Conservation (phyloP, 2,329 filamentous ascomycete species). For the Penicillium sp. region DNA sequence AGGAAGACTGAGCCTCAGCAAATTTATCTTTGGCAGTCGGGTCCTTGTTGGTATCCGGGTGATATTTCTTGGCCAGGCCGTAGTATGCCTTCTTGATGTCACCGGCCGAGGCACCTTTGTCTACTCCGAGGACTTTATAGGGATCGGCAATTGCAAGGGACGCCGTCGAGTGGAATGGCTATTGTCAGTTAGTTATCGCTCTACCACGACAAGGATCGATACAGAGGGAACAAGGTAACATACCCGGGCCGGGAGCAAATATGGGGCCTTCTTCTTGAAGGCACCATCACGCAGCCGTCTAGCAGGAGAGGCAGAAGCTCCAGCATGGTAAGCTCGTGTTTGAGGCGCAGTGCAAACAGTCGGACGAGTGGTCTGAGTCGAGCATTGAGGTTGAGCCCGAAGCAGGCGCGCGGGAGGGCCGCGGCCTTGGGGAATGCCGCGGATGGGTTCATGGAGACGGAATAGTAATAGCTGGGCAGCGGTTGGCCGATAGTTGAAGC, state of each 20-base stretch:
- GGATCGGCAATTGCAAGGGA: conserved; percentile 74
- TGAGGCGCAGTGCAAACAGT: conserved; percentile 34
- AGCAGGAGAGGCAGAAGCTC: conserved; percentile 24
- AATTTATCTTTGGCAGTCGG: conserved; percentile 91
- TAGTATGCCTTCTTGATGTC: conserved; percentile 99
- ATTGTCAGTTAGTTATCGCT: conserved; percentile 3
- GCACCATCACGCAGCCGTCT: conserved; percentile 29
- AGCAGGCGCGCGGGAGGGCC: conserved; percentile 44
- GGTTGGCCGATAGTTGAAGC: conserved; percentile 10
- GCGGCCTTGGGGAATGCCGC: conserved; percentile 44
- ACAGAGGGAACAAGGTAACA: conserved; percentile 5
- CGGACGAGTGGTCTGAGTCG: conserved; percentile 33
- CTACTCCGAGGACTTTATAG: conserved; percentile 82
- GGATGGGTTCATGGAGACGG: conserved; percentile 40
- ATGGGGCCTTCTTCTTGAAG: conserved; percentile 25
- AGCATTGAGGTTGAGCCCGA: conserved; percentile 41
- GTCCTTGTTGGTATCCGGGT: conserved; percentile 98
- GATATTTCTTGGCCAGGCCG: conserved; percentile 93
- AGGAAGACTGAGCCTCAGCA: conserved; percentile 85
- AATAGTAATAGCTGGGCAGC: conserved; percentile 15
- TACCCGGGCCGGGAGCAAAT: conserved; percentile 34
- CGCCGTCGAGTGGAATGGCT: conserved; percentile 48
- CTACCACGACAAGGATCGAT: background rate
- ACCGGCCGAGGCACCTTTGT: conserved; percentile 72
- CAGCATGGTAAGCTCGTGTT: conserved; percentile 37